Conservation (phyloP, 2,329 filamentous ascomycete species). For the Rhynchosporium secalis region DNA sequence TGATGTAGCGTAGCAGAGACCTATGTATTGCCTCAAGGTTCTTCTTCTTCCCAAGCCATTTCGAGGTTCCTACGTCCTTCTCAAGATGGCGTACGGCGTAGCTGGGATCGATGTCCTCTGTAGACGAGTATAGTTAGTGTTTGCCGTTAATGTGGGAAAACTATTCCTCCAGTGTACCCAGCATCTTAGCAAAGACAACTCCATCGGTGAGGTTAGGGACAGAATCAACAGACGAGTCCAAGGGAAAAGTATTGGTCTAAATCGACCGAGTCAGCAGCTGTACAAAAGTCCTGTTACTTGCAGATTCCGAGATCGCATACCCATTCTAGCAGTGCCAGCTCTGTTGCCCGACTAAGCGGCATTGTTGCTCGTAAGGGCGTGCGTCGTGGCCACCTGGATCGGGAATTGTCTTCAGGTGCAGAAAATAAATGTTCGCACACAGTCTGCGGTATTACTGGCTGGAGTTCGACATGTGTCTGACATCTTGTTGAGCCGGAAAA, state of each 20-base stretch:
- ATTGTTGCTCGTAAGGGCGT: constrained; percentile 21
- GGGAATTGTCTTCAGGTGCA: constrained; percentile 13
- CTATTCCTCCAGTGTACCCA: constrained; percentile 41
- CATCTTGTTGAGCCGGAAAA: constrained; percentile 22
- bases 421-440: constrained; percentile 4
- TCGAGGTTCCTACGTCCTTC: constrained; percentile 44
- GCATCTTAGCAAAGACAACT: constrained; percentile 38
- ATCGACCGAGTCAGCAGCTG: constrained; percentile 24
- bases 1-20: constrained; percentile 56
- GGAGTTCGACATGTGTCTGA: constrained; percentile 20
- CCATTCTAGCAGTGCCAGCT: constrained; percentile 58
- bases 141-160: constrained; percentile 1
- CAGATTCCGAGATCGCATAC: constrained; percentile 41
- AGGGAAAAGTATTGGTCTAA: constrained; percentile 42
- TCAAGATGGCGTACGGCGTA: constrained; percentile 56
- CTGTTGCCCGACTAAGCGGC: constrained; percentile 43
- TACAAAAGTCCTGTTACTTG: constrained; percentile 2
- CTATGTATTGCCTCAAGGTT: constrained; percentile 57
- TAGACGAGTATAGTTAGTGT: constrained; percentile 46
- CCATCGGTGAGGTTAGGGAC: constrained; percentile 41
- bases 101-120: constrained; percentile 57
- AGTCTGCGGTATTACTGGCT: constrained; percentile 12
- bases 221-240: constrained; percentile 35
- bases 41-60: constrained; percentile 47
- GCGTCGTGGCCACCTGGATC: not conserved